Percentiles rank a stretch among this genome's conserved stretches.
Conservation (phyloP, 2,329 filamentous ascomycete genomes). For the Cytospora leucostoma region DNA sequence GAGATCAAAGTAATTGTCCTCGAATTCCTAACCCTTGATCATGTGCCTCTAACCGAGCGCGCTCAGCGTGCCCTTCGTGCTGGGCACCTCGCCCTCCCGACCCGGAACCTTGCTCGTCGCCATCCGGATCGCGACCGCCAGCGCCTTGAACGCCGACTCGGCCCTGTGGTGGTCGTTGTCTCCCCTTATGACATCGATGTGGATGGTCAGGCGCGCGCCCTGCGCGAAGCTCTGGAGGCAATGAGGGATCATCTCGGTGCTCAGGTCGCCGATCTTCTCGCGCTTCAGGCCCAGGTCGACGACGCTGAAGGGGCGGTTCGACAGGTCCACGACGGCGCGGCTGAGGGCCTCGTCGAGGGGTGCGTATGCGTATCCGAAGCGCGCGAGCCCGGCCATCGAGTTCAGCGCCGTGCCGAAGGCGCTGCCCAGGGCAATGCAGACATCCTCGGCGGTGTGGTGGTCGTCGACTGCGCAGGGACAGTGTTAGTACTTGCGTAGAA, state of each 20-base stretch:
- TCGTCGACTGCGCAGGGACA: constrained; percentile 72
- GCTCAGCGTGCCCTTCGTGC: constrained; percentile 89
- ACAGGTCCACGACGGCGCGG: constrained; percentile 90
- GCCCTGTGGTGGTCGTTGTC: constrained; percentile 95
- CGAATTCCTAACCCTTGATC: background rate
- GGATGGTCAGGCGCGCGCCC: constrained; percentile 85
- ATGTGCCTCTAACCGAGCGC: constrained; percentile 42
- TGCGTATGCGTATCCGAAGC: constrained; percentile 89
- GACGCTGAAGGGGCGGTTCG: constrained; percentile 84
- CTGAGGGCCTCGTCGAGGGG: constrained; percentile 95
- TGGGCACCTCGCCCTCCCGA: constrained; percentile 88
- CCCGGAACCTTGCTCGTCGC: constrained; percentile 76
- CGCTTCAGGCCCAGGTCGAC: constrained; percentile 81
- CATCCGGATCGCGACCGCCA: constrained; percentile 80
- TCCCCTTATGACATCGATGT: constrained; percentile 89
- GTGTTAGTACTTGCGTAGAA: background rate
- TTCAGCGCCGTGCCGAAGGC: constrained; percentile 83
- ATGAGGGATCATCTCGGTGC: constrained; percentile 96
- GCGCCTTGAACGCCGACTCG: constrained; percentile 95
- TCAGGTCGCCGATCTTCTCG: constrained; percentile 92
- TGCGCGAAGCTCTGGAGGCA: constrained; percentile 93
- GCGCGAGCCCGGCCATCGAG: constrained; percentile 72
- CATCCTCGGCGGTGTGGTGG: constrained; percentile 97
- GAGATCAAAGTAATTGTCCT: background rate
- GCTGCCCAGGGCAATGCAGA: constrained; percentile 84